Conservation (phyloP, 257 asterid species). For the Nicotiana knightiana region DNA sequence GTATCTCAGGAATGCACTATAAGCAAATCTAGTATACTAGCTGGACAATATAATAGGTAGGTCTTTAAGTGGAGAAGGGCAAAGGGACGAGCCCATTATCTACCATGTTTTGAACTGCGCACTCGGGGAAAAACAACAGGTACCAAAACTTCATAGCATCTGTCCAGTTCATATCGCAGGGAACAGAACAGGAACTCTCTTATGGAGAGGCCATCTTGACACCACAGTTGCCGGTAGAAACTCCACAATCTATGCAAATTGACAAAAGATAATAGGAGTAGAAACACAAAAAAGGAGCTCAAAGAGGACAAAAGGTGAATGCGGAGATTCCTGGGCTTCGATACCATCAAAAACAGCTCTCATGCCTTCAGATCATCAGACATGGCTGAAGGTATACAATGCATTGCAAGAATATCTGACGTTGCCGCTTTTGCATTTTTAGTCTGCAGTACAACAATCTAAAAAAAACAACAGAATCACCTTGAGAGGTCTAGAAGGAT, state of each 20-base stretch:
- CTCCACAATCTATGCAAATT: background rate
- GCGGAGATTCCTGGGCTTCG: background rate
- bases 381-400: constrained; percentile 27
- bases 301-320: background rate
- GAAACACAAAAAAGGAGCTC: background rate
- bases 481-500: background rate
- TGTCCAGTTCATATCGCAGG: background rate
- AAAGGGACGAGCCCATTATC: too few relatives aligned
- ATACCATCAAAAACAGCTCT: background rate
- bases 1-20: background rate
- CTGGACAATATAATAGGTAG: too few relatives aligned
- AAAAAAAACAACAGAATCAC: background rate
- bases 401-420: constrained; percentile 21
- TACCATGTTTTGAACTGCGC: too few relatives aligned
- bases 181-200: background rate
- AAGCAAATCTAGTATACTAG: background rate
- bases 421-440: constrained; percentile 25
- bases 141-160: background rate
- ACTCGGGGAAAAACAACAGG: too few relatives aligned
- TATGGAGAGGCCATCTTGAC: background rate
- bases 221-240: background rate
- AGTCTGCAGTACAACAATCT: constrained; percentile 24
- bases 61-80: too few relatives aligned
- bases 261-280: background rate
- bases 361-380: constrained; percentile 26